Base-by-base conservation (phyloP, 2,329 filamentous ascomycete genomes). In the Alternaria novae-zelandiae region DNA sequence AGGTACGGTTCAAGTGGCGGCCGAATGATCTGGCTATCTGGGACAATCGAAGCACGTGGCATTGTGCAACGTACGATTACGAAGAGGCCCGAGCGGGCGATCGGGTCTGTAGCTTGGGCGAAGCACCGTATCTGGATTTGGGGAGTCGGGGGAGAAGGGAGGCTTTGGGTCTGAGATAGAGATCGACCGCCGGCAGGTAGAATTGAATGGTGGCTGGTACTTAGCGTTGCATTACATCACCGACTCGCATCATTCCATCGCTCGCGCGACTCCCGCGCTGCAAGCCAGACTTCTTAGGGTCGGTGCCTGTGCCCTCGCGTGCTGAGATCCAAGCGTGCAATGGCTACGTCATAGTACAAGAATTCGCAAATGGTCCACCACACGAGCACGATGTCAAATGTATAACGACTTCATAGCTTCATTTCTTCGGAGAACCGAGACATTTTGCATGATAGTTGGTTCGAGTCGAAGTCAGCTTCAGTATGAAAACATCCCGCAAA, bases 61-160 rank as follows among this genome's bases (percentile, higher is more conserved):
- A 89, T 68, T 85, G 84, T 41, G 88, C 87, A 0, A 90, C 87
- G 0, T 89, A 86, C 65, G 89, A 91, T 67, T 90, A 90, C 47
- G 83, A 83, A 13, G 87, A 51, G 80, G 82, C 54, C 83, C 86
- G 25, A 82, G 88, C 71, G 73, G 87, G 20, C 82, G 74, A 76
- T 43, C 66, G 84, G 1, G 86, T 89, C 3, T 8, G 85, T 83
- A 8, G 81, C 88, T 6, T 87, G 84, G 12, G 87, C 85, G 80
- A 82, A 75, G 68, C 87, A 84, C 86, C 87, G 2, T 89, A 85
- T 65, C 72, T 86, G 5, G 86, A 88, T 64, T 82, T 85, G 0
- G 78, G 82, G 10, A 87, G 85, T 68, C 23, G 6, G n/a, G 32
- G 54, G 7, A 47, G 59, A 23, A 54, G 54, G 41, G 59, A 62